Conservation (phyloP, 2,329 filamentous ascomycete genomes). For the Lachnellula hyalina region DNA sequence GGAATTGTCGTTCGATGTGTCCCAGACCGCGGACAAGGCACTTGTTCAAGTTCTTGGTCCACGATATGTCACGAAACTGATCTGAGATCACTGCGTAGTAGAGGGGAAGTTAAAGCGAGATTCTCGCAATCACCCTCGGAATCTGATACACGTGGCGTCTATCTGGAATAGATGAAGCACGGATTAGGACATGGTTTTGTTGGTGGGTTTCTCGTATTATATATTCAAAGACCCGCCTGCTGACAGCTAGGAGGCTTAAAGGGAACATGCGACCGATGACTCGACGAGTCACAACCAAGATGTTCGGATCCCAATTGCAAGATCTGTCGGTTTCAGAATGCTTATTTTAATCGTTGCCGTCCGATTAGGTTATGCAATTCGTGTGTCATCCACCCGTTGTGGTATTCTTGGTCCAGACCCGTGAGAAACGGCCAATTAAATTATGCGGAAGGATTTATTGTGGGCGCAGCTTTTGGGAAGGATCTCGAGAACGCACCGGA, state of each 20-base stretch:
- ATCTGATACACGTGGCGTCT: neutral
- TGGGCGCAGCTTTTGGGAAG: neutral
- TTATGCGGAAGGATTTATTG: slow-evolving; percentile 1
- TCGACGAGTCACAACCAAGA: neutral
- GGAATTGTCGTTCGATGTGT: neutral
- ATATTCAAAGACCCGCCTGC: neutral
- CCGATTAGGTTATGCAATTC: neutral
- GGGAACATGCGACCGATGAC: neutral
- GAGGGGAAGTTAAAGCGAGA: neutral
- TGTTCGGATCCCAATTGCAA: neutral
- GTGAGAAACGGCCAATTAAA: neutral
- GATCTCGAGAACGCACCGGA: neutral
- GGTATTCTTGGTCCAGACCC: neutral
- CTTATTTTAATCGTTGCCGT: neutral
- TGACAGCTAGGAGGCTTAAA: neutral
- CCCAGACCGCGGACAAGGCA: neutral
- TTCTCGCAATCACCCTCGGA: too few species aligned
- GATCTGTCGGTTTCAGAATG: neutral
- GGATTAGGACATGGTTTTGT: too few species aligned
- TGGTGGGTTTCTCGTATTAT: too few species aligned
- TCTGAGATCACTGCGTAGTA: neutral
- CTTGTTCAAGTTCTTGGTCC: neutral
- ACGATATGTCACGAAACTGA: too few species aligned
- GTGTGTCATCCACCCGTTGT: neutral
- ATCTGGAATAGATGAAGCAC: neutral